These are phyloP conservation scores for Sporothrix humicola DNA, from an alignment of 2,329 filamentous ascomycete genomes.

Conservation along the genomic window DNA sequence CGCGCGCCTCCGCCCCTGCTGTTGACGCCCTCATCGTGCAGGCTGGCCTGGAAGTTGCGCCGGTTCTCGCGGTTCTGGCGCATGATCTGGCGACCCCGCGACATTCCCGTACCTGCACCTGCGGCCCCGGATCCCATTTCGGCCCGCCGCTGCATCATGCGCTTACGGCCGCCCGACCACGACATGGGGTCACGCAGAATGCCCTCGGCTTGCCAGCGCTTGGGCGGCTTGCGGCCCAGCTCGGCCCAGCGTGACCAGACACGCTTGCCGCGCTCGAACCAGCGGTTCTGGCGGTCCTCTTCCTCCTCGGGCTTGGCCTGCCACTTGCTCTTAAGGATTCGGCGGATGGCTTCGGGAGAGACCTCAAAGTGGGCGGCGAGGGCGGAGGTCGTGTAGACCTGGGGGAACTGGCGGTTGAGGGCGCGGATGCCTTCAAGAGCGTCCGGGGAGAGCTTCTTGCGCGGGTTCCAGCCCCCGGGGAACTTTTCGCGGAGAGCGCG, in stretches of 20 bases:
- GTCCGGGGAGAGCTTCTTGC: constrained; percentile 88
- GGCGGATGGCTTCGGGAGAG: constrained; percentile 83
- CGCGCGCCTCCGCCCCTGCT: too few species aligned
- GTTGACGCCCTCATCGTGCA: background rate
- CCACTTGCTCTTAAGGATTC: constrained; percentile 85
- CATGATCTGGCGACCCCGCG: background rate
- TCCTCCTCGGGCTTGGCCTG: constrained; percentile 63
- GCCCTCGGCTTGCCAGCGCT: constrained; percentile 63
- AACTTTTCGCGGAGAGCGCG: constrained; percentile 77
- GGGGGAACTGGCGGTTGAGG: constrained; percentile 76
- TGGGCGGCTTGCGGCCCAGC: constrained; percentile 66
- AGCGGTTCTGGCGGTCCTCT: constrained; percentile 62
- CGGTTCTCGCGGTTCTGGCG: constrained; percentile 2
- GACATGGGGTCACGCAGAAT: constrained; percentile 36
- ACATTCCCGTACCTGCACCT: background rate
- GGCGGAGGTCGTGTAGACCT: constrained; percentile 73
- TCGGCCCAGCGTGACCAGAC: constrained; percentile 66
- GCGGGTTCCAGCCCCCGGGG: constrained; percentile 77
- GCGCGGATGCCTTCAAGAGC: constrained; percentile 88
- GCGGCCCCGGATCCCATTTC: background rate
- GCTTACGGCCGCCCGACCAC: constrained; percentile 35
- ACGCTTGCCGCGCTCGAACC: constrained; percentile 64
- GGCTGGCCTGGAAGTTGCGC: background rate
- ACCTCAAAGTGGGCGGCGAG: constrained; percentile 82
- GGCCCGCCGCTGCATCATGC: constrained; percentile 16